phyloP scores from a whole-genome alignment of 2,329 filamentous ascomycete genomes.

The Aspergillus ustus region DNA sequence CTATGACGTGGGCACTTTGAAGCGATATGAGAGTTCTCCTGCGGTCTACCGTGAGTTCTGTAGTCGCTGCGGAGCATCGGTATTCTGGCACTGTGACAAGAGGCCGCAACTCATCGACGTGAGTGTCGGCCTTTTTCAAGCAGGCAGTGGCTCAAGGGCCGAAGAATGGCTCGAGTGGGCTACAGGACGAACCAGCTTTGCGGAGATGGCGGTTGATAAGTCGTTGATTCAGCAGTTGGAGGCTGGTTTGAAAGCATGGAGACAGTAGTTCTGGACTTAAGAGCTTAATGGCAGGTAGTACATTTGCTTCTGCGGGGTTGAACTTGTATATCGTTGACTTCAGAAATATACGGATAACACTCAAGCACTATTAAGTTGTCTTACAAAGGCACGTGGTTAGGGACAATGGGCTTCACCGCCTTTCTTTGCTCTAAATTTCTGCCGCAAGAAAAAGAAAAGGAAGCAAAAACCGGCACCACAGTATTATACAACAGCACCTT shows the following conservation, averaged over 20 bases:
- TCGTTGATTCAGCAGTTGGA: conserved; percentile 35
- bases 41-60: conserved; percentile 67
- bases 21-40: conserved; percentile 58
- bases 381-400: background rate
- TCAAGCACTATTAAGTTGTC: background rate
- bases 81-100: conserved; percentile 64
- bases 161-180: conserved; percentile 68
- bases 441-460: conserved; percentile 11
- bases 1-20: conserved; percentile 52
- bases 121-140: conserved; percentile 62
- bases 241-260: conserved; percentile 26
- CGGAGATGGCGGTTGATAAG: conserved; percentile 55
- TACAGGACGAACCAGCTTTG: conserved; percentile 61
- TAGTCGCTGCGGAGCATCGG: conserved; percentile 63
- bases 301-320: no score
- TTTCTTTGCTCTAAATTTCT: conserved; percentile 10
- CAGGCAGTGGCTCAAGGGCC: conserved; percentile 57
- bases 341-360: background rate
- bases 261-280: background rate
- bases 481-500: background rate
- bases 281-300: no score
- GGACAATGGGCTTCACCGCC: conserved; percentile 15
- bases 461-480: background rate
- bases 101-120: conserved; percentile 65
- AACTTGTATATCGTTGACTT: no score